A percentile compares a stretch with the other conserved stretches of the same genome.
These are phyloP conservation scores for Moniliella sp. DNA, from an alignment of 1,284 basidiomycete species.

Conservation along the genomic window DNA sequence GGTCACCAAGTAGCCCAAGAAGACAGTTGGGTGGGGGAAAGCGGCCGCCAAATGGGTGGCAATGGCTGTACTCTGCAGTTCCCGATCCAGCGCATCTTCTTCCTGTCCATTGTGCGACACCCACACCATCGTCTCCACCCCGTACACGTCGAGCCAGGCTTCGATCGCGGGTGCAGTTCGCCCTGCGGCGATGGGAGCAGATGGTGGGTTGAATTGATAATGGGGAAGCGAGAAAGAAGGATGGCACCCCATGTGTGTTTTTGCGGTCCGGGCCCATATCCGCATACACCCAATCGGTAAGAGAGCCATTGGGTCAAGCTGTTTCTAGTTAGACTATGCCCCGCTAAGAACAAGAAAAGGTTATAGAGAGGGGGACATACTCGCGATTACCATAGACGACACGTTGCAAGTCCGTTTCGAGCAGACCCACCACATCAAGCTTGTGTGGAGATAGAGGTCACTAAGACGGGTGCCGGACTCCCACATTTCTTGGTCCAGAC, in stretches of 20 bases:
- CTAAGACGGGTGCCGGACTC: constrained; percentile 44
- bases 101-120: constrained; percentile 82
- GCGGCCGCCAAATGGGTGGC: constrained; percentile 55
- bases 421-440: constrained; percentile 38
- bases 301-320: constrained; percentile 20
- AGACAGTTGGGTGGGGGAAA: constrained; percentile 57
- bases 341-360: too few species aligned
- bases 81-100: constrained; percentile 66
- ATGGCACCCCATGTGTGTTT: constrained; percentile 57
- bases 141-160: constrained; percentile 63
- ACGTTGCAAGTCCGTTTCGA: constrained; percentile 67
- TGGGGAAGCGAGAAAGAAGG: constrained; percentile 50
- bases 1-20: constrained; percentile 52
- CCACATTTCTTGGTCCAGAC: constrained; percentile 23
- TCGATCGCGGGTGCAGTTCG: constrained; percentile 60
- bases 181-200: constrained; percentile 58
- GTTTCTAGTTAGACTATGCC: too few species aligned
- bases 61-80: constrained; percentile 62
- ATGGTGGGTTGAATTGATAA: constrained; percentile 68
- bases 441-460: constrained; percentile 42
- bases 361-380: background rate
- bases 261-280: constrained; percentile 65
- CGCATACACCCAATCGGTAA: constrained; percentile 54
- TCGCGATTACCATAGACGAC: constrained; percentile 74
- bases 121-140: constrained; percentile 56